Evolutionary conservation across 129 eudicot species (phyloP), one percentile per base, ranked within the genome.

Genomic region (Flaveria robusta): DNA sequence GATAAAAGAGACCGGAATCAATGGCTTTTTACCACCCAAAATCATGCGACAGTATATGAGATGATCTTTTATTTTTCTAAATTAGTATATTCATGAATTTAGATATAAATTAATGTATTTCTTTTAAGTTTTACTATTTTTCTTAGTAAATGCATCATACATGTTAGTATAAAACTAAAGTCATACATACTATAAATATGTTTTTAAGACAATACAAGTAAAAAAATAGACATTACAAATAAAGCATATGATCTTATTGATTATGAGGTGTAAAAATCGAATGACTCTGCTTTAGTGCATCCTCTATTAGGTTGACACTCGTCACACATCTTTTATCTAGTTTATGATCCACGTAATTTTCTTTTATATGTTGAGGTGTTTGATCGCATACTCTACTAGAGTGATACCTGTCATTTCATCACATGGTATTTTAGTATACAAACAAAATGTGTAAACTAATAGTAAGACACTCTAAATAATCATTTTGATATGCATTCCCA

Each of bases 1-100:
- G 72, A 75, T 65, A 37, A 75, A 75, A 49, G 65, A 50, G 12
- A 50, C 72, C 80, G 74, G 55, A 66, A 66, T 66, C 19, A 50
- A 13, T 31, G 73, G 80, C 74, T 66, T 76, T 72, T 76, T 66
- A 66, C 42, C 67, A 0, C 74, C 74, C 74, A 37, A 76, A 66
- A 64, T 76, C 74, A 76, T 66, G 67, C 47, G 56, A 45, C 66
- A 47, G 9, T 20, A 20, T 20, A 50, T 75, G 64, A 65, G 47
- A n/a, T 74, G 47, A 29, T 50, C 10, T 29, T 43, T 50, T 10
- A 49, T 51, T 29, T 43, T 23, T 43, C 50, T 22, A 66, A 37
- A 18, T 52, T 10, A 24, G 23, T 46, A 23, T 13, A 24, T 23
- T 1, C 6, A 12, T 45, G 7, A 31, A 5, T 31, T 37, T 66